Evolutionary conservation across 148 eudicot species (phyloP).

Genomic region (Heliosperma pusillum): DNA sequence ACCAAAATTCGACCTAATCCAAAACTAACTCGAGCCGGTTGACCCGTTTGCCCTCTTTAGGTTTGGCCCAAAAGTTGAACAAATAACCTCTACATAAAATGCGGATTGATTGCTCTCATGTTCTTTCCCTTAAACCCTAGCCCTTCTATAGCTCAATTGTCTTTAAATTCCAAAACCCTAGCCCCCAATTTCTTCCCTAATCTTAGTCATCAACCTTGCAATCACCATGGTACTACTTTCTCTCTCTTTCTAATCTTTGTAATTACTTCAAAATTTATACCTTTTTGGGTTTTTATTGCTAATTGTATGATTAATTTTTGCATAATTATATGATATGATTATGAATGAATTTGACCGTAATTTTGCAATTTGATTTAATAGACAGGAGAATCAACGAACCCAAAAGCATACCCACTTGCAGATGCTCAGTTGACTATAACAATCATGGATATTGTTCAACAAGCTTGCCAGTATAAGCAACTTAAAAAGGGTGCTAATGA

Average conservation of each 20-base stretch:
- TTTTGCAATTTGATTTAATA: conserved; percentile 7
- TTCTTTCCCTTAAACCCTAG: conserved; percentile 23
- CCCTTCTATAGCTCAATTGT: not conserved
- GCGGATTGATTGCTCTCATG: not conserved
- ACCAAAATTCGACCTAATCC: too few relatives aligned
- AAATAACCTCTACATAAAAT: not conserved
- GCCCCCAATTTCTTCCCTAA: conserved; percentile 14
- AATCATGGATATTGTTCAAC: conserved; percentile 62
- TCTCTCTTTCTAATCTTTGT: conserved; percentile 4
- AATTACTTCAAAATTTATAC: not conserved
- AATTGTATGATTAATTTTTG: too few relatives aligned
- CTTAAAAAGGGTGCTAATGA: conserved; percentile 88
- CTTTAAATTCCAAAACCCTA: conserved; percentile 25
- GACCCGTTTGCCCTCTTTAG: too few relatives aligned
- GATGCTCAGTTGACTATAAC: conserved; percentile 63
- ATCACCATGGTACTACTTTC: conserved; percentile 28
- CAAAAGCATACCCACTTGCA: conserved; percentile 67
- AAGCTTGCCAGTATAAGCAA: conserved; percentile 70
- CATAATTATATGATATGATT: not conserved
- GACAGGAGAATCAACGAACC: conserved; percentile 66
- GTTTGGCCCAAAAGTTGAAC: not conserved
- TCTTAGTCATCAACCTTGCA: not conserved
- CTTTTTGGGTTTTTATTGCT: not conserved
- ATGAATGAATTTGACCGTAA: not conserved
- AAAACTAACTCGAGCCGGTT: too few relatives aligned